Conservation (phyloP, 2,329 filamentous ascomycete species). For the Fusarium sp. region DNA sequence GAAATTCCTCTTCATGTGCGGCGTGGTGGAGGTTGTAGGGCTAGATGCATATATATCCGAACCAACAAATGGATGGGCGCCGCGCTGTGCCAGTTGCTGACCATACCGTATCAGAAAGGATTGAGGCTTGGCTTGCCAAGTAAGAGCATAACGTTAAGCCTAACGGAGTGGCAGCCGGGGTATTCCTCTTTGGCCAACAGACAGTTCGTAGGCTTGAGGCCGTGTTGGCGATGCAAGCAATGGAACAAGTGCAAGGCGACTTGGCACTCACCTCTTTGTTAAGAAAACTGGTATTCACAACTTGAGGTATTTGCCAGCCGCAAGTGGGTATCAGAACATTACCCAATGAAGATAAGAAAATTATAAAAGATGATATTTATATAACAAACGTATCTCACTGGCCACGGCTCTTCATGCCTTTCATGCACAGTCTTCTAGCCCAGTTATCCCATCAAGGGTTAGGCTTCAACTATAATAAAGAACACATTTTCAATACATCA, state of each 20-base stretch:
- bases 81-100: background rate
- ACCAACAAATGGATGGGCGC: background rate
- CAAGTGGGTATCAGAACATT: too few relatives aligned
- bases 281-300: too few relatives aligned
- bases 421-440: too few relatives aligned
- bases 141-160: background rate
- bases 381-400: too few relatives aligned
- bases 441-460: too few relatives aligned
- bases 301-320: too few relatives aligned
- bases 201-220: background rate
- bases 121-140: background rate
- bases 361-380: too few relatives aligned
- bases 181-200: background rate
- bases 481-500: too few relatives aligned
- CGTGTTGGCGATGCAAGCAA: background rate
- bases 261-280: background rate
- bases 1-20: background rate
- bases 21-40: background rate
- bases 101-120: background rate
- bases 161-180: background rate
- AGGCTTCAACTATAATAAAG: too few relatives aligned
- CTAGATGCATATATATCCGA: background rate
- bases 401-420: too few relatives aligned
- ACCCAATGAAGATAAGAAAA: too few relatives aligned
- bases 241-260: background rate